Conservation (phyloP, 2,329 filamentous ascomycete species). For the Trichoderma polysporum region DNA sequence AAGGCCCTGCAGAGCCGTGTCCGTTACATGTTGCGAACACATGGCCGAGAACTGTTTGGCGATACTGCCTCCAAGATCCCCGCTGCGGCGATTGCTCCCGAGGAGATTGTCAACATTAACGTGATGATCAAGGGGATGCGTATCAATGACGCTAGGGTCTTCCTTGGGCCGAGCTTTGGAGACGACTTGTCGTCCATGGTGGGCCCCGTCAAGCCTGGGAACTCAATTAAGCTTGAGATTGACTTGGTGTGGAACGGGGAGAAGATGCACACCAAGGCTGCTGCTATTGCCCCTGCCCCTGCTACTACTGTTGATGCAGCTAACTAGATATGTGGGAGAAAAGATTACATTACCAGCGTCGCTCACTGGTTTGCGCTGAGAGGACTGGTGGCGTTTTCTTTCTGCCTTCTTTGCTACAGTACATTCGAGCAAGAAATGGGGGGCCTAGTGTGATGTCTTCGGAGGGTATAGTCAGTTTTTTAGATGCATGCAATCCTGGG, state of each 20-base stretch:
- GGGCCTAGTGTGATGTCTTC: neutral
- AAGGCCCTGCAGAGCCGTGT: constrained; percentile 25
- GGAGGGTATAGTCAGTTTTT: neutral
- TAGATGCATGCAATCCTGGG: neutral
- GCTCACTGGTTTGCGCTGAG: too few species aligned
- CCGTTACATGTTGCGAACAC: constrained; percentile 25
- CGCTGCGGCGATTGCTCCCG: neutral
- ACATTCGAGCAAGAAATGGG: neutral
- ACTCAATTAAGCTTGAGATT: constrained; percentile 1
- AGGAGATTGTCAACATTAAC: constrained; percentile 3
- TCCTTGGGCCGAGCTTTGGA: constrained; percentile 28
- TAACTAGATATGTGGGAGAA: neutral
- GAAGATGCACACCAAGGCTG: neutral
- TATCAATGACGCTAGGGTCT: constrained; percentile 27
- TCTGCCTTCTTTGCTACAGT: too few species aligned
- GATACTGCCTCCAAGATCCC: neutral
- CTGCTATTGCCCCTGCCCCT: neutral
- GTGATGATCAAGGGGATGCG: constrained; percentile 28
- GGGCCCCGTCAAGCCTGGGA: constrained; percentile 20
- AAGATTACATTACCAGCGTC: too few species aligned
- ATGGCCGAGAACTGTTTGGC: constrained; percentile 13
- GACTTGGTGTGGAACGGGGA: neutral
- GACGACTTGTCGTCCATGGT: constrained; percentile 31
- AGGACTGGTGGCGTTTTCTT: too few species aligned
- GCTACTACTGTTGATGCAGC: neutral